Percentiles rank a stretch among this genome's conserved stretches.
Conservation (phyloP, 805 yeast genomes). For the Candida tallmaniae region DNA sequence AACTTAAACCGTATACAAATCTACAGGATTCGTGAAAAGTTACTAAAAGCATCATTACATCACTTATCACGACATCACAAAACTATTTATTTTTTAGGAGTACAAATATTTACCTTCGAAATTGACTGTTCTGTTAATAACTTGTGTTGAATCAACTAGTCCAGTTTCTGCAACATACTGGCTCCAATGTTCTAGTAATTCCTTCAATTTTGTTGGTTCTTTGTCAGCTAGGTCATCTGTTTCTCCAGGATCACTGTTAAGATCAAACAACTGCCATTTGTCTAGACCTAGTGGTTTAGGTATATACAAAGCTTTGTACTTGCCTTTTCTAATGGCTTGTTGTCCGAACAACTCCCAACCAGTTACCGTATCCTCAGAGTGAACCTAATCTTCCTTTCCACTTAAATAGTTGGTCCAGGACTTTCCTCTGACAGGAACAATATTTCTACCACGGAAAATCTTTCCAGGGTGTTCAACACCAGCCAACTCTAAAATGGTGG, state of each 20-base stretch:
- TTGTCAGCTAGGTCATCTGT: conserved; percentile 37
- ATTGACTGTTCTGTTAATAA: too few relatives aligned
- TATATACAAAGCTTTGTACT: conserved; percentile 44
- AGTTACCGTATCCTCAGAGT: conserved; percentile 39
- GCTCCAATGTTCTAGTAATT: conserved; percentile 46
- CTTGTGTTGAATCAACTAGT: conserved; percentile 24
- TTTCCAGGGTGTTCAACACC: conserved; percentile 41
- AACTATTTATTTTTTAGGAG: too few relatives aligned
- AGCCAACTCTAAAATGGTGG: conserved; percentile 50
- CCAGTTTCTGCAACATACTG: conserved; percentile 51
- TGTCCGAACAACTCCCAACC: conserved; percentile 61
- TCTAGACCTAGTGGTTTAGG: conserved; percentile 48
- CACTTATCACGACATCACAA: too few relatives aligned
- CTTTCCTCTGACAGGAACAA: conserved; percentile 42
- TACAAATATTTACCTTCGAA: too few relatives aligned
- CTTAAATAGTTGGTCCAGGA: conserved; percentile 40
- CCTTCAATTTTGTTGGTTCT: conserved; percentile 33
- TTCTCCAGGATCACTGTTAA: conserved; percentile 48
- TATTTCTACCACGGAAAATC: conserved; percentile 37
- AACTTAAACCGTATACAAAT: too few relatives aligned
- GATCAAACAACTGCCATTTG: conserved; percentile 46
- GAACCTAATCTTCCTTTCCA: conserved; percentile 25
- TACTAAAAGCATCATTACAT: too few relatives aligned
- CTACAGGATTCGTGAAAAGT: too few relatives aligned
- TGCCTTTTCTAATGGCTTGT: conserved; percentile 50